phyloP scores from a whole-genome alignment of 176 grass and related monocot genomes.

The Rhipidocladum racemiflorum region DNA sequence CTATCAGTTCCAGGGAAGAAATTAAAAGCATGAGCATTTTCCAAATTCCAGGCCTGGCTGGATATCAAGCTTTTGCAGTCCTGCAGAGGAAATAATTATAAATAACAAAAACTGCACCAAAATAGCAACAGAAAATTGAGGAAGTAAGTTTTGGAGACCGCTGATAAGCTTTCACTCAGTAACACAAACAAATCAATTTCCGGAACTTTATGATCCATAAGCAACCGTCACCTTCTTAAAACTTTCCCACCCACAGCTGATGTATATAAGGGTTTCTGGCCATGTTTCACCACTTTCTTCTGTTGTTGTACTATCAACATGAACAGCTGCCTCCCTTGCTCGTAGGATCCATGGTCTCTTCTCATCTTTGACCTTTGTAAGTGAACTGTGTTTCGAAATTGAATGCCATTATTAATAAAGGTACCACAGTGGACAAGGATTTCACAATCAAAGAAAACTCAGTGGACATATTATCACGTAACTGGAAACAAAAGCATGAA shows the following conservation, averaged over 20 bases:
- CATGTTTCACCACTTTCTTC: slow-evolving; percentile 58
- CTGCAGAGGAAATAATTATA: slow-evolving; percentile 50
- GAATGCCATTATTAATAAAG: slow-evolving; percentile 19
- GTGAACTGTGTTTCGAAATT: slow-evolving; percentile 51
- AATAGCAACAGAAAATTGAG: not conserved
- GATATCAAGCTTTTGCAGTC: slow-evolving; percentile 78
- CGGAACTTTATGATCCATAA: not conserved
- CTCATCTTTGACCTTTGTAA: slow-evolving; percentile 75
- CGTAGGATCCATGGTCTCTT: slow-evolving; percentile 94
- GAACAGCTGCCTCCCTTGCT: slow-evolving; percentile 81
- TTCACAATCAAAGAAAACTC: not conserved
- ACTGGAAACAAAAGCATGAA: slow-evolving; percentile 14
- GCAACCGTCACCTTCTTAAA: slow-evolving; percentile 75
- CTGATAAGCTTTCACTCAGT: not conserved
- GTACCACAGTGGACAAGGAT: not conserved
- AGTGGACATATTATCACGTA: slow-evolving; percentile 11
- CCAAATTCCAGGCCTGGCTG: slow-evolving; percentile 80
- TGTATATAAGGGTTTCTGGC: slow-evolving; percentile 87
- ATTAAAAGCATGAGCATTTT: slow-evolving; percentile 94
- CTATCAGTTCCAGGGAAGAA: slow-evolving; percentile 97
- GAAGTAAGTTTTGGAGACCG: not conserved
- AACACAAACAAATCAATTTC: slow-evolving; percentile 16
- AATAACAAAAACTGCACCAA: slow-evolving; percentile 16
- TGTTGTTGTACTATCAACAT: slow-evolving; percentile 56
- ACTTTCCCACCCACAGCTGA: slow-evolving; percentile 97